Conservation (phyloP, 1,139 yeast species). For the Kurtzmaniella quercitrusa region DNA sequence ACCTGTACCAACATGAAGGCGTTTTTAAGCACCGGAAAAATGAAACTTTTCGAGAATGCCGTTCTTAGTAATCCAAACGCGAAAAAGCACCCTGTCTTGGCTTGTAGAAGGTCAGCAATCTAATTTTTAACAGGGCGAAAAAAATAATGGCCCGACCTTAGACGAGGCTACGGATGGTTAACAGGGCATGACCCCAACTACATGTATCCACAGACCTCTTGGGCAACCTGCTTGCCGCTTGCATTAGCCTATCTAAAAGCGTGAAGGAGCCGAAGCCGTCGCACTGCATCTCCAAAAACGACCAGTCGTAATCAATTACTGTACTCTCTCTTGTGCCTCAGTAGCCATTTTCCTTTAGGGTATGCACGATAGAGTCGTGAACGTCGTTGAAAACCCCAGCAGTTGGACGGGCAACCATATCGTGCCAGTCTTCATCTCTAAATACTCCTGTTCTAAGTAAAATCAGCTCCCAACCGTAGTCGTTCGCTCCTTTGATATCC, state of each 20-base stretch:
- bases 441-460: slow-evolving; percentile 87
- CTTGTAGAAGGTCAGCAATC: not conserved
- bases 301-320: too few species aligned
- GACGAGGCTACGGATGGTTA: not conserved
- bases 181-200: not conserved
- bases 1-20: not conserved
- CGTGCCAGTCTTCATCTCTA: slow-evolving; percentile 57
- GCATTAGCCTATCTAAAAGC: not conserved
- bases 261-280: too few species aligned
- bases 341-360: slow-evolving; percentile 7
- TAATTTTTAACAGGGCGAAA: not conserved
- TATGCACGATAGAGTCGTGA: slow-evolving; percentile 36
- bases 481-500: slow-evolving; percentile 86
- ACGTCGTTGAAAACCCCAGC: slow-evolving; percentile 50
- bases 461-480: slow-evolving; percentile 83
- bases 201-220: too few species aligned
- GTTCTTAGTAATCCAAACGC: not conserved
- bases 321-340: not conserved
- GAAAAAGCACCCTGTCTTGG: not conserved
- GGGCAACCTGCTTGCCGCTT: too few species aligned
- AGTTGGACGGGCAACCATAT: slow-evolving; percentile 36
- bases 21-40: not conserved
- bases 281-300: too few species aligned
- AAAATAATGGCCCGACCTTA: not conserved
- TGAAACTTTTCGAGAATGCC: not conserved